Conservation (phyloP, 2,329 filamentous ascomycete species). For the Paracoccidioides brasiliensis region DNA sequence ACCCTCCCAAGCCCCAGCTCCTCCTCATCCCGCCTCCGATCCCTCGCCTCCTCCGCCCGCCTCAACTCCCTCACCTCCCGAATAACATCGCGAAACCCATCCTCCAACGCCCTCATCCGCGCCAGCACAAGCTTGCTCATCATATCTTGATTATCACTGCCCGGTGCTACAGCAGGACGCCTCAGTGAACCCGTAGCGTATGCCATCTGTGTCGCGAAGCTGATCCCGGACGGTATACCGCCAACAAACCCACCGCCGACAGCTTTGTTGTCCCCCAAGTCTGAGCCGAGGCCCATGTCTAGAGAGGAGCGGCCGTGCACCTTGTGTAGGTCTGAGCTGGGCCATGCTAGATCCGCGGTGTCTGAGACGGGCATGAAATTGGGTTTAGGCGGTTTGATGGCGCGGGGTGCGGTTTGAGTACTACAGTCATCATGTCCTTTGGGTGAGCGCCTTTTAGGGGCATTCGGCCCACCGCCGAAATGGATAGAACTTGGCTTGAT, state of each 20-base stretch:
- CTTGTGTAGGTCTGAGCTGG: conserved; percentile 27
- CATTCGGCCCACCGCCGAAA: neutral
- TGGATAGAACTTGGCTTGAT: neutral
- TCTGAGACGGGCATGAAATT: conserved; percentile 45
- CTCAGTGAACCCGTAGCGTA: conserved; percentile 53
- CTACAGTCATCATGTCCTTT: conserved; percentile 19
- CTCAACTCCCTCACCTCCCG: conserved; percentile 56
- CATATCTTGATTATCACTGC: conserved; percentile 53
- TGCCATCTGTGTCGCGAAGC: conserved; percentile 70
- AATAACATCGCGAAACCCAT: conserved; percentile 78
- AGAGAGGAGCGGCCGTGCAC: conserved; percentile 46
- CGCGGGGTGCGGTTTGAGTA: conserved; percentile 38
- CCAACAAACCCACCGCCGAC: conserved; percentile 49
- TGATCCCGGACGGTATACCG: conserved; percentile 47
- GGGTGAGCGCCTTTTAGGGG: neutral
- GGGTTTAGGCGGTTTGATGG: conserved; percentile 41
- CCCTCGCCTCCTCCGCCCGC: conserved; percentile 29
- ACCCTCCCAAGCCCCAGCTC: neutral
- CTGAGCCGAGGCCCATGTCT: conserved; percentile 61
- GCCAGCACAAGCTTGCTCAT: conserved; percentile 69
- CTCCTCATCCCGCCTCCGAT: conserved; percentile 1
- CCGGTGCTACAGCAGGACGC: conserved; percentile 18
- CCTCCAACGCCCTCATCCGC: conserved; percentile 84
- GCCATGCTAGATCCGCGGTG: conserved; percentile 40
- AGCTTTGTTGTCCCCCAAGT: conserved; percentile 51